A percentile compares a stretch with the other conserved stretches of the same genome.
Evolutionary conservation across 2,329 filamentous ascomycete species (phyloP).

Genomic region (Fusarium heterosporum): DNA sequence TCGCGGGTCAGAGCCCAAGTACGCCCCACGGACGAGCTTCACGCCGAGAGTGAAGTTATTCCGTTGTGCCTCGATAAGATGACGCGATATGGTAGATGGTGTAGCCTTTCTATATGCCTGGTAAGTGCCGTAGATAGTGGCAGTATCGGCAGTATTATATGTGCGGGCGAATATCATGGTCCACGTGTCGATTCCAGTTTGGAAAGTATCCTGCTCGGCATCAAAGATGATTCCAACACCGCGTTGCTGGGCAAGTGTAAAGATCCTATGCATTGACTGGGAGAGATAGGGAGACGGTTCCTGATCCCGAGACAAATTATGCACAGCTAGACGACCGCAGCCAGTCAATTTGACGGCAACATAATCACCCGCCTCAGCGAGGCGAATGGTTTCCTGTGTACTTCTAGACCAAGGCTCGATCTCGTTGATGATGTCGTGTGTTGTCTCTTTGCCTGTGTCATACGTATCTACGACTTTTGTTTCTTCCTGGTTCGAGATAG

Average conservation of each 20-base stretch:
- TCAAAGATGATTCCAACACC: conserved; percentile 84
- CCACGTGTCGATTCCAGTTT: conserved; percentile 84
- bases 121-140: conserved; percentile 83
- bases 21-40: conserved; percentile 81
- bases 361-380: conserved; percentile 72
- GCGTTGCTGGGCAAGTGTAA: conserved; percentile 74
- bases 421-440: conserved; percentile 66
- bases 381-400: conserved; percentile 76
- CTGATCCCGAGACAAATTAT: conserved; percentile 64
- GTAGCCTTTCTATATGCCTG: conserved; percentile 78
- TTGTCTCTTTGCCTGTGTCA: conserved; percentile 54
- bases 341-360: conserved; percentile 82
- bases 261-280: conserved; percentile 78
- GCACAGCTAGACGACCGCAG: conserved; percentile 78
- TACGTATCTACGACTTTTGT: conserved; percentile 57
- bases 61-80: conserved; percentile 68
- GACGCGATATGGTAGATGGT: conserved; percentile 65
- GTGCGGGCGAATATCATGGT: conserved; percentile 77
- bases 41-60: conserved; percentile 75
- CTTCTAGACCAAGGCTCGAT: conserved; percentile 79
- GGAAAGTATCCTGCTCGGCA: conserved; percentile 83
- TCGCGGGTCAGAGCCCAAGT: conserved; percentile 75
- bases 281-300: conserved; percentile 72
- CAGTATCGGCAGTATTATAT: conserved; percentile 75
- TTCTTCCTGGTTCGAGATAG: conserved; percentile 72